Evolutionary conservation across 2,329 filamentous ascomycete genomes (phyloP).

Genomic region (Chaetomiaceae sp.): DNA sequence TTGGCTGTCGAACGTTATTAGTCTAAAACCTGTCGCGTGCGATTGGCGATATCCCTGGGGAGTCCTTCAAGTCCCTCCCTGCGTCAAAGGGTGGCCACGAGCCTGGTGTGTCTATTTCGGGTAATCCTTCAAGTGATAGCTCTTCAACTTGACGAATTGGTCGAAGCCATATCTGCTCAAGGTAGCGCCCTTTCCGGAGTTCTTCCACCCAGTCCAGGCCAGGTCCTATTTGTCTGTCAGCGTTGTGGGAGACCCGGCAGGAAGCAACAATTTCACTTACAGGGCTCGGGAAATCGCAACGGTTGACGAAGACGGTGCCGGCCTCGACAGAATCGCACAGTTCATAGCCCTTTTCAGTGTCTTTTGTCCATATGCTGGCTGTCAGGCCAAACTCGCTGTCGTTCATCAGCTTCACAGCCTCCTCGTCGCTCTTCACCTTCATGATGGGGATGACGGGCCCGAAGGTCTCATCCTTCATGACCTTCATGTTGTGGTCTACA

Average conservation of each 20-base stretch:
- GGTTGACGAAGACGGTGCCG: slow-evolving; percentile 93
- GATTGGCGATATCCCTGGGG: slow-evolving; percentile 18
- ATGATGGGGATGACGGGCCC: slow-evolving; percentile 88
- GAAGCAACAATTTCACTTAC: slow-evolving; percentile 62
- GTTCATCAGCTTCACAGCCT: slow-evolving; percentile 85
- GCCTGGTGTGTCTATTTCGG: slow-evolving; percentile 44
- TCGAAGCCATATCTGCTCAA: slow-evolving; percentile 89
- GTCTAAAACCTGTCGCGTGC: slow-evolving; percentile 12
- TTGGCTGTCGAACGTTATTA: slow-evolving; percentile 9
- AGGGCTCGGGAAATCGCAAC: slow-evolving; percentile 86
- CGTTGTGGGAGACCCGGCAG: background rate
- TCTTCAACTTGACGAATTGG: slow-evolving; percentile 94
- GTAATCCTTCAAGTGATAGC: slow-evolving; percentile 84
- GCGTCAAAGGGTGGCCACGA: slow-evolving; percentile 8
- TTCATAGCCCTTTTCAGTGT: slow-evolving; percentile 67
- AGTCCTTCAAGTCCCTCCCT: slow-evolving; percentile 19
- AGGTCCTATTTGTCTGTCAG: slow-evolving; percentile 58
- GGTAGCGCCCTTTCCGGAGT: slow-evolving; percentile 88
- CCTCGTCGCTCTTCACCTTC: slow-evolving; percentile 74
- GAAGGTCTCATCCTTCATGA: slow-evolving; percentile 95
- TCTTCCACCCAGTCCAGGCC: slow-evolving; percentile 98
- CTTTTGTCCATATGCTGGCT: slow-evolving; percentile 96
- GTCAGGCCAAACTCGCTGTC: slow-evolving; percentile 92
- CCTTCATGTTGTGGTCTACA: slow-evolving; percentile 75
- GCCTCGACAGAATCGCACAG: slow-evolving; percentile 80